Evolutionary conservation across 768 basidiomycete genomes (phyloP).

Genomic region (Coprinopsis cinerea): DNA sequence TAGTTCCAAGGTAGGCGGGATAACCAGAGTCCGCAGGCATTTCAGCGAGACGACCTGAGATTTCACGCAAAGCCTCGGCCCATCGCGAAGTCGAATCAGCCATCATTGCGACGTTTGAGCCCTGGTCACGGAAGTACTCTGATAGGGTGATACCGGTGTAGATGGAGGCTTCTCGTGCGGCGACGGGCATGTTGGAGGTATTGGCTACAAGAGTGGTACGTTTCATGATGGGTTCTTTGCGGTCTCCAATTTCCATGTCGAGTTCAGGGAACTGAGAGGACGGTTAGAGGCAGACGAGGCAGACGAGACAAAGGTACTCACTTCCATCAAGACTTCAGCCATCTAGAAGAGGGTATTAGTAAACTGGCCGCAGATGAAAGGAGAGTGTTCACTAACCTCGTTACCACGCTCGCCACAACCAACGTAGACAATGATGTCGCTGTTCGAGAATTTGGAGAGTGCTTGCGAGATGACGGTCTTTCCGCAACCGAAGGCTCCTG

Average conservation of each 20-base stretch:
- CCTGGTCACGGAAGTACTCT: constrained; percentile 99
- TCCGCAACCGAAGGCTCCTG: constrained; percentile 97
- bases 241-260: constrained; percentile 85
- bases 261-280: constrained; percentile 77
- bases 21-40: constrained; percentile 99
- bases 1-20: constrained; percentile 93
- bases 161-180: constrained; percentile 97
- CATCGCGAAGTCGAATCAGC: constrained; percentile 98
- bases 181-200: constrained; percentile 99
- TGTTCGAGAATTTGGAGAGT: constrained; percentile 97
- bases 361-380: background rate
- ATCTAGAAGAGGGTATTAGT: constrained; percentile 39
- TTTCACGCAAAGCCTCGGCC: constrained; percentile 99
- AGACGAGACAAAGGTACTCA: constrained; percentile 24
- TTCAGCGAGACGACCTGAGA: constrained; percentile 97
- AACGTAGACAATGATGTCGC: constrained; percentile 98
- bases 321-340: constrained; percentile 99
- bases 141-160: constrained; percentile 99
- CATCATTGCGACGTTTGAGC: constrained; percentile 98
- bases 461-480: constrained; percentile 99
- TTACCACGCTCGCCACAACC: constrained; percentile 99
- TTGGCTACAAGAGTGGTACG: constrained; percentile 98
- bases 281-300: background rate
- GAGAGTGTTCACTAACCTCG: constrained; percentile 65
- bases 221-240: constrained; percentile 99